Evolutionary conservation across 2,329 filamentous ascomycete genomes (phyloP).

Genomic region (Ampelomyces quisqualis): DNA sequence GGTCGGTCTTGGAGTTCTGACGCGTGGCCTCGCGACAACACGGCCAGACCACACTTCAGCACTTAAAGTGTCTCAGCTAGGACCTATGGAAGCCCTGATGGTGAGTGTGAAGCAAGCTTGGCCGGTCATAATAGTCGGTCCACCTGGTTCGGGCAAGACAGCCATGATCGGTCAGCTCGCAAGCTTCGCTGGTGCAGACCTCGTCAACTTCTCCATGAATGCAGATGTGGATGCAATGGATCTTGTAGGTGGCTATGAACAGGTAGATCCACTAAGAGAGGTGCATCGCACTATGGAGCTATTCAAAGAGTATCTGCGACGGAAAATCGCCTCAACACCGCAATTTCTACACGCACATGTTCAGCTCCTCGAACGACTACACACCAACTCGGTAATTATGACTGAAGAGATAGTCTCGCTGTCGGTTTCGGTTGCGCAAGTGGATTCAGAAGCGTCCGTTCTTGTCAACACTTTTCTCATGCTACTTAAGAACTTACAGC

Average conservation of each 20-base stretch:
- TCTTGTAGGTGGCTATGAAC: conserved; percentile 93
- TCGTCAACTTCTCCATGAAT: conserved; percentile 86
- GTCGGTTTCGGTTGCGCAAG: conserved; percentile 14
- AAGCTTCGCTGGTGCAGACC: conserved; percentile 70
- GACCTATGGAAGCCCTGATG: conserved; percentile 81
- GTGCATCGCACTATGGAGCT: conserved; percentile 62
- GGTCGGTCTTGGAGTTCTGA: conserved; percentile 73
- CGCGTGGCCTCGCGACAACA: conserved; percentile 54
- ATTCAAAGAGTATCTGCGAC: conserved; percentile 56
- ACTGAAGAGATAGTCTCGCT: conserved; percentile 10
- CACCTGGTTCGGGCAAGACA: conserved; percentile 85
- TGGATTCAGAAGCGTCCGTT: conserved; percentile 14
- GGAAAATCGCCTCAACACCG: conserved; percentile 17
- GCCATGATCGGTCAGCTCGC: conserved; percentile 77
- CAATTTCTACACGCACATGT: conserved; percentile 10
- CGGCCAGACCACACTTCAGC: conserved; percentile 26
- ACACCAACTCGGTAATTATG: not conserved
- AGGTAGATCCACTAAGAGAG: conserved; percentile 78
- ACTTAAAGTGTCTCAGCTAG: conserved; percentile 55
- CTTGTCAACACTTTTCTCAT: conserved; percentile 53
- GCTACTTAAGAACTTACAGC: conserved; percentile 56
- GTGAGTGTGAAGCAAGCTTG: conserved; percentile 83
- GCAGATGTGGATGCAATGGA: conserved; percentile 97
- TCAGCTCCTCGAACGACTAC: conserved; percentile 27
- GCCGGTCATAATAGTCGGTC: conserved; percentile 84